Conservation (phyloP, 441 rosid genomes). For the Brassica balearica region DNA sequence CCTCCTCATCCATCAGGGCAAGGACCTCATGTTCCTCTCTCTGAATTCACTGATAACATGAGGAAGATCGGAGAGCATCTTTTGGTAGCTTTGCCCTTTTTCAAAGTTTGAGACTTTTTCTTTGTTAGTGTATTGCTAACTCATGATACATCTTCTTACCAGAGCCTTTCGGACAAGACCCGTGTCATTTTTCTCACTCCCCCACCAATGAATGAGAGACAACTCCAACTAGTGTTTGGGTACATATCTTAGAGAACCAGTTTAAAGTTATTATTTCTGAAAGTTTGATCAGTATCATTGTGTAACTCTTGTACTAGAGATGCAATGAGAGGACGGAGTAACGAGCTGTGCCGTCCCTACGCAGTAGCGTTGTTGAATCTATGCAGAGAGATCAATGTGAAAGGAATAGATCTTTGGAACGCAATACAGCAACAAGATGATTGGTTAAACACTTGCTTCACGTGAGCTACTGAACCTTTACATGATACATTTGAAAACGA, state of each 20-base stretch:
- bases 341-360: constrained; percentile 59
- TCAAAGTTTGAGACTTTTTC: constrained; percentile 2
- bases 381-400: constrained; percentile 61
- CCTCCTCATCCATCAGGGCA: constrained; percentile 58
- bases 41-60: constrained; percentile 73
- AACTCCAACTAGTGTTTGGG: constrained; percentile 42
- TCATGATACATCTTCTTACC: constrained; percentile 38
- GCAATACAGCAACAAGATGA: constrained; percentile 64
- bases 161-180: constrained; percentile 77
- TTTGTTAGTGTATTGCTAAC: not conserved
- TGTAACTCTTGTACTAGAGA: constrained; percentile 31
- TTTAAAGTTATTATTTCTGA: not conserved
- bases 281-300: not conserved
- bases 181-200: constrained; percentile 69
- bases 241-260: constrained; percentile 22
- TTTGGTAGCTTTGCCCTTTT: constrained; percentile 51
- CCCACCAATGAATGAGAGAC: constrained; percentile 76
- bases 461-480: constrained; percentile 51
- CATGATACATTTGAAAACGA: not conserved
- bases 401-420: constrained; percentile 73
- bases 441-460: constrained; percentile 67
- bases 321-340: constrained; percentile 50
- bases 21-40: constrained; percentile 77
- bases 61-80: constrained; percentile 71
- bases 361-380: constrained; percentile 72